Base-by-base conservation (phyloP, 164 flowering plant species). In the Pachysandra terminalis region DNA sequence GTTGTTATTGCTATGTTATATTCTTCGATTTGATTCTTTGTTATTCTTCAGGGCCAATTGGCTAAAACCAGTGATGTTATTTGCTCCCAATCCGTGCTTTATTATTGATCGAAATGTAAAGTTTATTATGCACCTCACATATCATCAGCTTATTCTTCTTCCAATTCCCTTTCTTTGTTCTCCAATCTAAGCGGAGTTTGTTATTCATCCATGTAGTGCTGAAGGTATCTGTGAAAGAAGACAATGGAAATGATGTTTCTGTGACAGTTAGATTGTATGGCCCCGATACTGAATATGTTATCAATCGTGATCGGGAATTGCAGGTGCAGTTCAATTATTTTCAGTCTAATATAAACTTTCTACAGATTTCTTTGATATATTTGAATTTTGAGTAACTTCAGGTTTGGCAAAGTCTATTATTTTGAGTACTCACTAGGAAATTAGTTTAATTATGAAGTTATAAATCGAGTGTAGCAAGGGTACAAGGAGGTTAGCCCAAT, bases 271-370 rank as follows among this genome's bases (percentile, higher is more conserved):
- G 99, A 67, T 63, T 96, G 63, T 92, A 84, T 80, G 99, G 99
- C 7, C 98, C 99, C 26, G 90, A 90, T 71, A 93, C 99, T 14
- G 98, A 96, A 28, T 83, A 81, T 78, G 91, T 95, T 72, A 91
- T 96, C 64, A 80, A 96, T 65, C 95, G 99, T 3, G 80, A 85
- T 41, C 77, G 98, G 56, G 99, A 95, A 70, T 65, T 93, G 64
- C 84, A 81, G 97, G 93, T 87, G 51, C 51, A 10, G 16, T 45
- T 45, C 10, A 10, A 13, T 45, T 45, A 10, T 45, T 45, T 5
- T 3, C 1, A 45, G 37, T 32, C 37, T 32, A 32, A 7, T 32
- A 32, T 32, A 3, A 32, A 7, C 3, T 32, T 7, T 32, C 37
- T 32, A 3, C 7, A 32, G 3, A 32, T 32, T 32, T 32, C 7